Percentiles rank a stretch among this genome's conserved stretches.
Evolutionary conservation across 1,284 basidiomycete species (phyloP).

Genomic region (Wallemia ichthyophaga): DNA sequence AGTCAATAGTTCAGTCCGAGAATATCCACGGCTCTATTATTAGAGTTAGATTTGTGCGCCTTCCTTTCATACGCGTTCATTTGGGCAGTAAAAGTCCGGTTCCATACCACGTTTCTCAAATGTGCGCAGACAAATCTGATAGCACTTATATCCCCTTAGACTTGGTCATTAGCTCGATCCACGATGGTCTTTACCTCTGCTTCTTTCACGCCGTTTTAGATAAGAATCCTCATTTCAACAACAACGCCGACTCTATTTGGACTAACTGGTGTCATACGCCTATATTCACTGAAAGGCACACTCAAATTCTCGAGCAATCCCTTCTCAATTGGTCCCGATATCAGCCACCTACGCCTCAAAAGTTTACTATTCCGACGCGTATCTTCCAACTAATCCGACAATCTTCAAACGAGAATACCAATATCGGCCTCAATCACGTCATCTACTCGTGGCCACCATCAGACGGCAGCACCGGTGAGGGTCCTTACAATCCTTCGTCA

Average conservation of each 20-base stretch:
- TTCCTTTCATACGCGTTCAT: background rate
- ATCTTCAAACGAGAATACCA: background rate
- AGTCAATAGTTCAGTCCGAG: background rate
- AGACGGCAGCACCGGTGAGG: background rate
- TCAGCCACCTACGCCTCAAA: background rate
- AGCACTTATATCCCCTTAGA: background rate
- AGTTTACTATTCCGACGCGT: background rate
- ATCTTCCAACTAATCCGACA: background rate
- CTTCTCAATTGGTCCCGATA: background rate
- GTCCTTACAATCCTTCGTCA: background rate
- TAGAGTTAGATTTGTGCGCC: background rate
- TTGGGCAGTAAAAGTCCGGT: background rate
- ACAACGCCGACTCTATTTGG: background rate
- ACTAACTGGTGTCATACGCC: conserved; percentile 1
- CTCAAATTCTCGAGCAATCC: background rate
- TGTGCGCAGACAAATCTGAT: background rate
- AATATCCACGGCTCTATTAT: background rate
- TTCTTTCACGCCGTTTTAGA: conserved; percentile 1
- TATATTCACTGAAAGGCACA: background rate
- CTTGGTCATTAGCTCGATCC: background rate
- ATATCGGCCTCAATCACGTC: background rate
- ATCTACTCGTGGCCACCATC: background rate
- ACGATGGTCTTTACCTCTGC: background rate
- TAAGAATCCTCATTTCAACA: background rate
- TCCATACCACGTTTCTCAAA: background rate